A percentile compares a stretch with the other conserved stretches of the same genome.
phyloP scores from a whole-genome alignment of 1,284 basidiomycete species.

The Leccinum fallax region DNA sequence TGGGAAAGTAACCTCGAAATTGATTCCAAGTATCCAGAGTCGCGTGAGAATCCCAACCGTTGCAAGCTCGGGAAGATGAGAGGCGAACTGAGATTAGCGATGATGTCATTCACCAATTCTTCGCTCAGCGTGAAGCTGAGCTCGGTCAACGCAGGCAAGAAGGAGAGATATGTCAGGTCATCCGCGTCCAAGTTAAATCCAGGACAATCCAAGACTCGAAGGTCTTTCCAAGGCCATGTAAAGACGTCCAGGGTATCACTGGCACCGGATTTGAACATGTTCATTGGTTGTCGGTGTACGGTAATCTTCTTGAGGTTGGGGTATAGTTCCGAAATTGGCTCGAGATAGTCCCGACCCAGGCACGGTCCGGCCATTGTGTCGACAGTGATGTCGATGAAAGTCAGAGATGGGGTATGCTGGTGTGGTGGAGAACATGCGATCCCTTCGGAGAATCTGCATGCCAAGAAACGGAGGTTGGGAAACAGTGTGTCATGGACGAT shows the following conservation, averaged over 20 bases:
- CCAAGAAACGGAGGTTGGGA: neutral
- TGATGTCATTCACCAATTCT: neutral
- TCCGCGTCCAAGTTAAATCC: neutral
- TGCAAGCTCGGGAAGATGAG: neutral
- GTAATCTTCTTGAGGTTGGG: neutral
- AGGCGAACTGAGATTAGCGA: neutral
- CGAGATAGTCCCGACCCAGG: neutral
- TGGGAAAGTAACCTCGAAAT: neutral
- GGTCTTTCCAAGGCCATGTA: neutral
- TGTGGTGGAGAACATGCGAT: neutral
- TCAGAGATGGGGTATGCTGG: neutral
- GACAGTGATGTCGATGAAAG: neutral
- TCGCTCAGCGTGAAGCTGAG: neutral
- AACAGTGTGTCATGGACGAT: neutral
- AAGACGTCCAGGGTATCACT: neutral
- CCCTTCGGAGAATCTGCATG: neutral
- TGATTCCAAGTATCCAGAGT: neutral
- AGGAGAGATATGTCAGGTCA: neutral
- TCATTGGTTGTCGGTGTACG: neutral
- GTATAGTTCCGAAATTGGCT: neutral
- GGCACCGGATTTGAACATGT: neutral
- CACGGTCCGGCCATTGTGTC: neutral
- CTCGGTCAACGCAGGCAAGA: neutral
- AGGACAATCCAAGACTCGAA: neutral
- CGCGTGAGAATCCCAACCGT: neutral